These are phyloP conservation scores for Ashbya aceris DNA, from an alignment of 1,139 yeast genomes.

Conservation along the genomic window DNA sequence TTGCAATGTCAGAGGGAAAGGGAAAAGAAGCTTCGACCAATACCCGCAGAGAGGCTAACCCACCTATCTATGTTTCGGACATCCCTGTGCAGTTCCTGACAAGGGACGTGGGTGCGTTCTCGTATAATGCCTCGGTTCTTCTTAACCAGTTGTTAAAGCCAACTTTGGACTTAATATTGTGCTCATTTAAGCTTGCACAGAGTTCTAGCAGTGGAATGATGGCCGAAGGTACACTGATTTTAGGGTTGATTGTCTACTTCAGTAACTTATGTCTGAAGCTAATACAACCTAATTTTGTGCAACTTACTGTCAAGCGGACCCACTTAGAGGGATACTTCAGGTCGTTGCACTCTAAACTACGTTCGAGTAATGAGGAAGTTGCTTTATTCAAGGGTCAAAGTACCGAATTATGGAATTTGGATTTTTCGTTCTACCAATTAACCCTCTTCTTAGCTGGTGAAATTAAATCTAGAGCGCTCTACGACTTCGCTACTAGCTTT, in stretches of 20 bases:
- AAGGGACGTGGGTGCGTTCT: conserved; percentile 60
- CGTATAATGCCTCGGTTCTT: conserved; percentile 61
- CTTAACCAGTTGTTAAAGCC: conserved; percentile 90
- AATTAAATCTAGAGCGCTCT: conserved; percentile 64
- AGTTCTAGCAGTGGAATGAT: conserved; percentile 61
- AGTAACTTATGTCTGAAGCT: conserved; percentile 66
- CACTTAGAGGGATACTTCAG: conserved; percentile 80
- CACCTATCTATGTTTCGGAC: conserved; percentile 7
- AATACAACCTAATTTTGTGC: conserved; percentile 87
- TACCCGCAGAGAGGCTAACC: conserved; percentile 3
- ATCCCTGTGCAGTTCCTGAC: conserved; percentile 20
- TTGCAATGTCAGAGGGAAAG: not conserved
- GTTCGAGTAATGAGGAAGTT: conserved; percentile 74
- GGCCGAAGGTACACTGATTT: conserved; percentile 76
- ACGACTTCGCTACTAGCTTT: conserved; percentile 71
- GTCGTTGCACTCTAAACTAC: conserved; percentile 71
- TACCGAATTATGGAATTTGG: conserved; percentile 70
- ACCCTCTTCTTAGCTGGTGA: conserved; percentile 74
- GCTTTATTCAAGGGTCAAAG: conserved; percentile 78
- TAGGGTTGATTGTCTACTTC: conserved; percentile 73
- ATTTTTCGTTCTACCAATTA: conserved; percentile 70
- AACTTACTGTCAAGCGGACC: conserved; percentile 68
- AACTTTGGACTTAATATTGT: conserved; percentile 65
- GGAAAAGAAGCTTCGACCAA: not conserved
- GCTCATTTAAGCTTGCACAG: conserved; percentile 60